Conservation (phyloP, 768 basidiomycete species). For the Agaricus subrufescens region DNA sequence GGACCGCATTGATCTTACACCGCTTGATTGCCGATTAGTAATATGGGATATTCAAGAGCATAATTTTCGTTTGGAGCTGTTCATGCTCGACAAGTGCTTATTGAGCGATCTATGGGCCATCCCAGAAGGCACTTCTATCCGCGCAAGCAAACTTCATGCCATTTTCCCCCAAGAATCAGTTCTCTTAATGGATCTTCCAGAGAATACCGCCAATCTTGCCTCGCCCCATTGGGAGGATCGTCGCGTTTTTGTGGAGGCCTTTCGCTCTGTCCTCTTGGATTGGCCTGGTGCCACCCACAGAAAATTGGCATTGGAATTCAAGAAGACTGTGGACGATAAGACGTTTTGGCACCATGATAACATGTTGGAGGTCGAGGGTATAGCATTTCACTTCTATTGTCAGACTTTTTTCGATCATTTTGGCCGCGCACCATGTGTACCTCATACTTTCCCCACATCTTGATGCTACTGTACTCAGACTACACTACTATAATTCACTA, state of each 20-base stretch:
- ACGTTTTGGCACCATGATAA: not conserved
- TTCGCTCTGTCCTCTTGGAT: not conserved
- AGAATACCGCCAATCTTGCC: not conserved
- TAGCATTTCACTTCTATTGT: not conserved
- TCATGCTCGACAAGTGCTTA: slow-evolving; percentile 8
- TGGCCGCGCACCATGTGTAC: not conserved
- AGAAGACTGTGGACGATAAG: not conserved
- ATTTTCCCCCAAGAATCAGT: not conserved
- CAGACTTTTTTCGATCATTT: not conserved
- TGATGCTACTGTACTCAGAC: not conserved
- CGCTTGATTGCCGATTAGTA: not conserved
- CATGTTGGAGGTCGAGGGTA: not conserved
- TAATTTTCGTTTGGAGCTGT: slow-evolving; percentile 13
- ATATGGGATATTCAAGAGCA: slow-evolving; percentile 15
- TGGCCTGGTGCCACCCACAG: not conserved
- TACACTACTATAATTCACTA: not conserved
- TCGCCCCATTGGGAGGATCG: slow-evolving; percentile 4
- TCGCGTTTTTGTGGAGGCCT: not conserved
- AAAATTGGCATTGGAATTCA: not conserved
- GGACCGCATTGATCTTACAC: not conserved
- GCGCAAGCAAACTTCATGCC: not conserved
- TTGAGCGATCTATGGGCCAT: not conserved
- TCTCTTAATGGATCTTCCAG: not conserved
- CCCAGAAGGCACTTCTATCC: not conserved
- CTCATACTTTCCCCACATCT: not conserved